These are phyloP conservation scores for Annona cherimola DNA, from an alignment of 164 flowering plant species.

Conservation along the genomic window DNA sequence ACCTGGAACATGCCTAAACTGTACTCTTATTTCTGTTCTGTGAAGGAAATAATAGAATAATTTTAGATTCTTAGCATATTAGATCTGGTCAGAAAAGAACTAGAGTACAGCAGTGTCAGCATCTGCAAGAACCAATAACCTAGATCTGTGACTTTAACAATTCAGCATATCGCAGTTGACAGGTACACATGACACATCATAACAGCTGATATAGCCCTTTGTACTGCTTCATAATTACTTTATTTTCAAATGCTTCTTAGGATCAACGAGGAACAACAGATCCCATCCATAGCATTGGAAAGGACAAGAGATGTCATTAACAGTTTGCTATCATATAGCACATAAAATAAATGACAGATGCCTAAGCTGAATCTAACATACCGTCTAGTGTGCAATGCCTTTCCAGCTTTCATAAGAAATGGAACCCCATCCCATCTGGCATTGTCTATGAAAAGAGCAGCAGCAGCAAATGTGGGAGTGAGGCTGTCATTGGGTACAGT, in stretches of 20 bases:
- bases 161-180: too few species aligned
- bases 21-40: slow-evolving; percentile 95
- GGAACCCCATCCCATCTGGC: slow-evolving; percentile 99
- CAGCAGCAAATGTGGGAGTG: slow-evolving; percentile 97
- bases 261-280: neutral
- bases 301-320: neutral
- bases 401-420: slow-evolving; percentile 95
- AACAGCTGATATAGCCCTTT: too few species aligned
- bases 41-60: too few species aligned
- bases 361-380: slow-evolving; percentile 11
- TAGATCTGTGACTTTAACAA: too few species aligned
- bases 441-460: slow-evolving; percentile 88
- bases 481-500: slow-evolving; percentile 77
- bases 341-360: neutral
- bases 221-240: too few species aligned
- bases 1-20: slow-evolving; percentile 93
- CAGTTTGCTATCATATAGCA: neutral
- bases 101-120: neutral
- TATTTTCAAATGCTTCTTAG: too few species aligned
- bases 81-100: neutral
- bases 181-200: too few species aligned
- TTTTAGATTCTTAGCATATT: too few species aligned
- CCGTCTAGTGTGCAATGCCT: slow-evolving; percentile 79
- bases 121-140: too few species aligned
- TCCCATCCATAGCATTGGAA: neutral